Evolutionary conservation across 768 basidiomycete genomes (phyloP).

Genomic region (Amanita molliuscula): DNA sequence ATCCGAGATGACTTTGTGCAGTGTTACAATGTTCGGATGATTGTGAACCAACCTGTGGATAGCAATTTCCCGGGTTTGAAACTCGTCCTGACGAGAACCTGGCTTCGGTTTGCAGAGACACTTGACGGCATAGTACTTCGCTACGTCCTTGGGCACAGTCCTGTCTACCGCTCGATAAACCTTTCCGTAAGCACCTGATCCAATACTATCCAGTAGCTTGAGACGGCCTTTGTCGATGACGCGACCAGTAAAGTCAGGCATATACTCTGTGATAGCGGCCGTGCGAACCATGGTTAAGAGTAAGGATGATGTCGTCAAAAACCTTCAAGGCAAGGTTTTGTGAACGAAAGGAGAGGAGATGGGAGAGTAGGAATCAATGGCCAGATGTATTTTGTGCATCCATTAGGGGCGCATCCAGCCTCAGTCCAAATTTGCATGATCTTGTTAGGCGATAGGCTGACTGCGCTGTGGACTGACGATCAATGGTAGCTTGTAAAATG

Average conservation of each 20-base stretch:
- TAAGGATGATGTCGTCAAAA: conserved; percentile 11
- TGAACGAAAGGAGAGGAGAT: conserved; percentile 11
- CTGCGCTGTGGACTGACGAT: too few species aligned
- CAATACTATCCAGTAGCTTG: conserved; percentile 51
- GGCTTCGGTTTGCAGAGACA: conserved; percentile 53
- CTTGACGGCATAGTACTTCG: conserved; percentile 59
- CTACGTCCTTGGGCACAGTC: conserved; percentile 24
- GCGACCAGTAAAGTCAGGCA: conserved; percentile 42
- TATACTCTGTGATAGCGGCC: conserved; percentile 25
- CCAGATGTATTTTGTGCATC: not conserved
- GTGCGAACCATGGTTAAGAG: conserved; percentile 26
- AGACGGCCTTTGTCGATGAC: conserved; percentile 50
- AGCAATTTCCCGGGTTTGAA: conserved; percentile 62
- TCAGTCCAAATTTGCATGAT: not conserved
- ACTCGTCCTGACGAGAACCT: conserved; percentile 42
- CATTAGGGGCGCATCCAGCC: conserved; percentile 1
- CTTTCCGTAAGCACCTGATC: conserved; percentile 67
- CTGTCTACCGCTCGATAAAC: conserved; percentile 65
- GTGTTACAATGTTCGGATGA: conserved; percentile 57
- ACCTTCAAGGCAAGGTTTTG: conserved; percentile 3
- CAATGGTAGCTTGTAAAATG: too few species aligned
- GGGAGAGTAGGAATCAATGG: conserved; percentile 8
- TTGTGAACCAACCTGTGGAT: conserved; percentile 40
- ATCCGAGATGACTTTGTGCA: conserved; percentile 56
- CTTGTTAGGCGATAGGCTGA: too few species aligned